Percentiles rank a stretch among this genome's conserved stretches.
These are phyloP conservation scores for Paramecium primaurelia DNA, from an alignment of 73 alveolate species.

Conservation along the genomic window DNA sequence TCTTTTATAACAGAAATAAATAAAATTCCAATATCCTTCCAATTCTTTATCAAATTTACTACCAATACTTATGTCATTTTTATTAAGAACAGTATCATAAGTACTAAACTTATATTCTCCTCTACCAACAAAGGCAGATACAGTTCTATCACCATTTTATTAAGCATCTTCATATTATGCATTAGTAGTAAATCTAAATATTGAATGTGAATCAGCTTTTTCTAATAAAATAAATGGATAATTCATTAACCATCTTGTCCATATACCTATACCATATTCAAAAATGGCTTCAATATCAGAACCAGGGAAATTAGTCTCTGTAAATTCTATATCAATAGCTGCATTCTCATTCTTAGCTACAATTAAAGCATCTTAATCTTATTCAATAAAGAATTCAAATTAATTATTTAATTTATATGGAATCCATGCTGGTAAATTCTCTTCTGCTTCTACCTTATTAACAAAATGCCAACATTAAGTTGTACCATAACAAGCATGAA, in stretches of 20 bases:
- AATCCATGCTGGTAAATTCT: slow-evolving; percentile 15
- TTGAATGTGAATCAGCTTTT: not conserved
- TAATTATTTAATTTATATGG: not conserved
- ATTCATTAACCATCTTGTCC: slow-evolving; percentile 35
- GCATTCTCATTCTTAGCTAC: not conserved
- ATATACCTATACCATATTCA: slow-evolving; percentile 31
- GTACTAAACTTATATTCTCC: not conserved
- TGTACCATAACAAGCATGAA: slow-evolving; percentile 34
- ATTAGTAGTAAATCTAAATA: not conserved
- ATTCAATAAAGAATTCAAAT: not conserved
- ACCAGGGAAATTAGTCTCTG: not conserved
- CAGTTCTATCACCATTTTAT: slow-evolving; percentile 5
- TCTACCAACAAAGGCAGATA: not conserved
- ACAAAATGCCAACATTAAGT: not conserved
- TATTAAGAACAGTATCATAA: not conserved
- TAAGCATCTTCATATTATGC: slow-evolving; percentile 8
- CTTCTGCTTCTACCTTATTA: not conserved
- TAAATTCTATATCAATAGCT: slow-evolving; percentile 16
- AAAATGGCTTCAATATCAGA: slow-evolving; percentile 19
- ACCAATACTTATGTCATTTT: not conserved
- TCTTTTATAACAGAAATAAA: slow-evolving; percentile 5
- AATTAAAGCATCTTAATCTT: not conserved
- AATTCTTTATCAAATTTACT: not conserved
- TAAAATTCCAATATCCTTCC: slow-evolving; percentile 41
- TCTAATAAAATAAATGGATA: not conserved